phyloP scores from a whole-genome alignment of 352 stramenopile genomes.

The Pelagophyceae sp. region DNA sequence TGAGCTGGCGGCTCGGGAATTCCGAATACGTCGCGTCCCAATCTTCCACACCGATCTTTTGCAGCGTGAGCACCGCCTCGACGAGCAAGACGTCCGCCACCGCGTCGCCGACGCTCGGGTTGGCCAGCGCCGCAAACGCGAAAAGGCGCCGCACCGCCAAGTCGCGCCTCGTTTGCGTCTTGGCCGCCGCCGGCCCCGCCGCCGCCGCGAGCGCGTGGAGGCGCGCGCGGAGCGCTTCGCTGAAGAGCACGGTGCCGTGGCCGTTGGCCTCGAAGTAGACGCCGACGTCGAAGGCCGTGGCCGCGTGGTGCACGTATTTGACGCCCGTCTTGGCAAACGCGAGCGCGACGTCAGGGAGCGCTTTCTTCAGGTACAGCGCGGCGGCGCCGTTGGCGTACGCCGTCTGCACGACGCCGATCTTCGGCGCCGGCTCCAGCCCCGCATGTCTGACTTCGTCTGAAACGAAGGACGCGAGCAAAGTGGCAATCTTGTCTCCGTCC shows the following conservation, averaged over 20 bases:
- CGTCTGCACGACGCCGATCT: constrained; percentile 87
- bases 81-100: constrained; percentile 91
- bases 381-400: constrained; percentile 95
- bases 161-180: constrained; percentile 13
- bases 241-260: constrained; percentile 95
- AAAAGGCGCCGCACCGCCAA: constrained; percentile 64
- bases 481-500: constrained; percentile 96
- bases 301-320: constrained; percentile 92
- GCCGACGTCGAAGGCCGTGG: constrained; percentile 88
- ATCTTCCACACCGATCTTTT: constrained; percentile 69
- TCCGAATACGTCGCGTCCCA: constrained; percentile 90
- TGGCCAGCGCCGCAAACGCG: constrained; percentile 76
- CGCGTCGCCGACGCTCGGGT: constrained; percentile 93
- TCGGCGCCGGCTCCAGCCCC: constrained; percentile 50
- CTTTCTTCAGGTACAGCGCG: constrained; percentile 65
- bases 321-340: constrained; percentile 90
- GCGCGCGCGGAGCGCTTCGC: constrained; percentile 65
- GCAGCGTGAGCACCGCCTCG: constrained; percentile 77
- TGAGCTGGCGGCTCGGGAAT: constrained; percentile 67
- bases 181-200: background rate
- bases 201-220: constrained; percentile 38
- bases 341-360: constrained; percentile 50
- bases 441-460: constrained; percentile 62
- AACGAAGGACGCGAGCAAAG: constrained; percentile 86
- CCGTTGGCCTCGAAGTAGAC: constrained; percentile 99